phyloP scores from a whole-genome alignment of 2,329 filamentous ascomycete genomes.

The Byssochlamys sp. region DNA sequence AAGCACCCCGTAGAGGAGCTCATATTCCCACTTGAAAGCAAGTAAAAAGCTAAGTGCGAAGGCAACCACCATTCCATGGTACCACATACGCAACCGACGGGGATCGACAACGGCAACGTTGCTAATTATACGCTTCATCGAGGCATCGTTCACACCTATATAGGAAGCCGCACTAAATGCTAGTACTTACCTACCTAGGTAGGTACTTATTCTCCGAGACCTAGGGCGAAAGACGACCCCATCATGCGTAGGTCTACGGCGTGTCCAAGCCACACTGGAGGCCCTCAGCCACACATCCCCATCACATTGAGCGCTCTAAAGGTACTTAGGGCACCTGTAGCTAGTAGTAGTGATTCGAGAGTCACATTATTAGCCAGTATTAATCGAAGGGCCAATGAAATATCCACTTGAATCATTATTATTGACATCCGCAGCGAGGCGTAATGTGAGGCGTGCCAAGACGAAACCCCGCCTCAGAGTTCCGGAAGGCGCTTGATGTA shows the following conservation, averaged over 20 bases:
- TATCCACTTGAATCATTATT: neutral
- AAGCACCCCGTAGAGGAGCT: too few relatives aligned
- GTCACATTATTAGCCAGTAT: neutral
- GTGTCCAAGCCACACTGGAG: neutral
- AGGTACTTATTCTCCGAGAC: neutral
- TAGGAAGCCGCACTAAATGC: neutral
- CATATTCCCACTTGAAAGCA: too few relatives aligned
- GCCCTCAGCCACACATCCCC: neutral
- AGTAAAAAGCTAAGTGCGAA: too few relatives aligned
- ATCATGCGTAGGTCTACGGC: neutral
- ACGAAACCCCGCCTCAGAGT: too few relatives aligned
- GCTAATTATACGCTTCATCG: neutral
- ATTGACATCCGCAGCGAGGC: neutral
- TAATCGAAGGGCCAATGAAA: neutral
- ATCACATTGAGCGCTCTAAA: neutral
- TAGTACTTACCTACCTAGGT: neutral
- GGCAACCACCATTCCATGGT: too few relatives aligned
- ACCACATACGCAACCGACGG: too few relatives aligned
- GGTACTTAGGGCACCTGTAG: neutral
- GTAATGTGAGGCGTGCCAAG: neutral
- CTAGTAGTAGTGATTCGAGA: neutral
- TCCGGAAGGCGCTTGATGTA: neutral
- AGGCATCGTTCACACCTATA: neutral
- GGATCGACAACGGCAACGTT: too few relatives aligned
- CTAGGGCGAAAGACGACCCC: neutral